A percentile compares a stretch with the other conserved stretches of the same genome.
These are phyloP conservation scores for Debaryomyces maramus DNA, from an alignment of 805 yeast species.

Conservation along the genomic window DNA sequence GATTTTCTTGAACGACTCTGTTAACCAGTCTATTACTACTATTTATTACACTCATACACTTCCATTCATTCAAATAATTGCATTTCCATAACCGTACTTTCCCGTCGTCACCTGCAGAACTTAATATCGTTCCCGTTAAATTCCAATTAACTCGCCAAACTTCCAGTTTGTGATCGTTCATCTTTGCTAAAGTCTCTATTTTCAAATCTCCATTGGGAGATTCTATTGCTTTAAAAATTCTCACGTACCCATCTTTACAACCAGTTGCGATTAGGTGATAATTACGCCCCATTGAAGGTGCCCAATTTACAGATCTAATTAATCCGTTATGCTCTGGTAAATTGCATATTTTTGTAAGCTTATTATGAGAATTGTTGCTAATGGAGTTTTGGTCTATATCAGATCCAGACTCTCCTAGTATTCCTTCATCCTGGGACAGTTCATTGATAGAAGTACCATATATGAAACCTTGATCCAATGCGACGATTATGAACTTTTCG, in stretches of 20 bases:
- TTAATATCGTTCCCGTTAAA: constrained; percentile 84
- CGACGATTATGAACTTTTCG: constrained; percentile 81
- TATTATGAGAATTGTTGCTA: constrained; percentile 19
- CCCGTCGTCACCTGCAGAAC: constrained; percentile 96
- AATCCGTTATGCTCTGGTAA: constrained; percentile 85
- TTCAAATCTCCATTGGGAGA: constrained; percentile 29
- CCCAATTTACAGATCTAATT: constrained; percentile 91
- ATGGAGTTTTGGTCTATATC: constrained; percentile 11
- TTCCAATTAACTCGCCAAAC: constrained; percentile 98
- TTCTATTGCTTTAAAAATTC: constrained; percentile 76
- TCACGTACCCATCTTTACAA: constrained; percentile 89
- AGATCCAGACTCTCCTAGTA: constrained; percentile 4
- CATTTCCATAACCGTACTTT: constrained; percentile 90
- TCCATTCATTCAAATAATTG: constrained; percentile 79
- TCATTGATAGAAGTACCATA: constrained; percentile 37
- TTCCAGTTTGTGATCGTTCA: constrained; percentile 79
- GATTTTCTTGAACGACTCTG: constrained; percentile 17
- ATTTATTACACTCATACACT: constrained; percentile 75
- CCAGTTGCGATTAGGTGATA: constrained; percentile 92
- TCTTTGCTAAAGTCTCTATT: constrained; percentile 63
- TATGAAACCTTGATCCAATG: constrained; percentile 84
- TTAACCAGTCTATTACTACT: constrained; percentile 26
- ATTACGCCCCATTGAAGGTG: constrained; percentile 91
- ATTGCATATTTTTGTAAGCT: constrained; percentile 56
- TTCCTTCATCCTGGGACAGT: constrained; percentile 2